A percentile compares a stretch with the other conserved stretches of the same genome.
Evolutionary conservation across 108 stramenopile species (phyloP).

Genomic region (Conticribra guillardii): DNA sequence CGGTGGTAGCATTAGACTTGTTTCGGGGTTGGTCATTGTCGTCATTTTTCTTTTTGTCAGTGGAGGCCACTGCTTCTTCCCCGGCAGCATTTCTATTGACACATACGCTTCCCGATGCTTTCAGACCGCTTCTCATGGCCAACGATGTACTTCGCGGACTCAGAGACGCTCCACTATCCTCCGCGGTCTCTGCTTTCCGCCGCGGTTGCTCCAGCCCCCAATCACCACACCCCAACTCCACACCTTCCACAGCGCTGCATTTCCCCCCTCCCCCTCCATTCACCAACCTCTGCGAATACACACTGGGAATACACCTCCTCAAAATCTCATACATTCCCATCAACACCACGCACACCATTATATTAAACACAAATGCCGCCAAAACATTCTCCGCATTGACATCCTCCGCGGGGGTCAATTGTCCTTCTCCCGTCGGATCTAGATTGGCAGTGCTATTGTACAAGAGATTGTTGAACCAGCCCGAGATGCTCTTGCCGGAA

Average conservation of each 20-base stretch:
- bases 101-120: slow-evolving; percentile 3
- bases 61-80: neutral
- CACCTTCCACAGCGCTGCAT: neutral
- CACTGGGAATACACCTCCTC: slow-evolving; percentile 70
- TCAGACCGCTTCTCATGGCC: neutral
- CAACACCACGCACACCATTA: slow-evolving; percentile 68
- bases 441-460: slow-evolving; percentile 25
- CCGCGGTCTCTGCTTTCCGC: neutral
- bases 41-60: neutral
- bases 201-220: too few relatives aligned
- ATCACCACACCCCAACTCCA: neutral
- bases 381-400: slow-evolving; percentile 77
- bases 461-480: slow-evolving; percentile 33
- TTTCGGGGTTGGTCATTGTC: neutral
- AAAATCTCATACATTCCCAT: slow-evolving; percentile 74
- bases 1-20: neutral
- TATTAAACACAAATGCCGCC: slow-evolving; percentile 69
- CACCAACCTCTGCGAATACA: slow-evolving; percentile 56
- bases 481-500: slow-evolving; percentile 9
- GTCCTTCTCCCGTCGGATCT: slow-evolving; percentile 9
- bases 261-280: slow-evolving; percentile 6
- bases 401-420: slow-evolving; percentile 52
- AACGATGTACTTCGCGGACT: neutral
- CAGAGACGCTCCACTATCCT: neutral
- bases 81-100: neutral